phyloP scores from a whole-genome alignment of 164 flowering plant species.

The Sextonia rubra region DNA sequence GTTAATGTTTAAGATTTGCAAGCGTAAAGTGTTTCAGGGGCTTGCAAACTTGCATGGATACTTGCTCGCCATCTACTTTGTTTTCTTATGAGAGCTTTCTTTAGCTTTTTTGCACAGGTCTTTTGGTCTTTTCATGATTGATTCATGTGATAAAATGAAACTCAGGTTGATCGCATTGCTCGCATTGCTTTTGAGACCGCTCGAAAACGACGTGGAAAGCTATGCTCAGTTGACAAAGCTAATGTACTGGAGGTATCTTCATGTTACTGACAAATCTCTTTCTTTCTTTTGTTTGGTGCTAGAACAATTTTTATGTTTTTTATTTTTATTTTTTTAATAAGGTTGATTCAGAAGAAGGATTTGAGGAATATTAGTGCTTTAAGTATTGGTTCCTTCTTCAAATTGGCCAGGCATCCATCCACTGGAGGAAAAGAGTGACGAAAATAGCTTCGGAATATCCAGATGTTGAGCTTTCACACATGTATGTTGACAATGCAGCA shows the following conservation, averaged over 20 bases:
- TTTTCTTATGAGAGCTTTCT: background rate
- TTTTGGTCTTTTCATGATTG: background rate
- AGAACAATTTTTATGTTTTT: background rate
- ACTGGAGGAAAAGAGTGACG: conserved; percentile 84
- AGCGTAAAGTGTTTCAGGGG: background rate
- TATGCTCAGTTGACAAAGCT: conserved; percentile 98
- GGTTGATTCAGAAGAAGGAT: background rate
- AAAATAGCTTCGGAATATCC: conserved; percentile 75
- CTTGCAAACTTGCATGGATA: background rate
- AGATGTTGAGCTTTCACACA: conserved; percentile 90
- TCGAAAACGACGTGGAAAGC: conserved; percentile 71
- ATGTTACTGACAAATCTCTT: background rate
- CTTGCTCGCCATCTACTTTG: background rate
- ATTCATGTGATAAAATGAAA: conserved; percentile 6
- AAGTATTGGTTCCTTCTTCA: background rate
- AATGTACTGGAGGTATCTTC: conserved; percentile 91
- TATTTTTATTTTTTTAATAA: background rate
- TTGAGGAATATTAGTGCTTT: background rate
- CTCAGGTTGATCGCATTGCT: conserved; percentile 92
- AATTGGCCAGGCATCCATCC: conserved; percentile 77
- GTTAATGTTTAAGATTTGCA: background rate
- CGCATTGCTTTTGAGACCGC: conserved; percentile 94
- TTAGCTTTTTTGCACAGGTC: background rate
- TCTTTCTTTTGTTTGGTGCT: background rate
- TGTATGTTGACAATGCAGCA: conserved; percentile 99